Percentiles rank a stretch among this genome's conserved stretches.
Conservation (phyloP, 805 yeast genomes). For the Teunomyces aglyptinius region DNA sequence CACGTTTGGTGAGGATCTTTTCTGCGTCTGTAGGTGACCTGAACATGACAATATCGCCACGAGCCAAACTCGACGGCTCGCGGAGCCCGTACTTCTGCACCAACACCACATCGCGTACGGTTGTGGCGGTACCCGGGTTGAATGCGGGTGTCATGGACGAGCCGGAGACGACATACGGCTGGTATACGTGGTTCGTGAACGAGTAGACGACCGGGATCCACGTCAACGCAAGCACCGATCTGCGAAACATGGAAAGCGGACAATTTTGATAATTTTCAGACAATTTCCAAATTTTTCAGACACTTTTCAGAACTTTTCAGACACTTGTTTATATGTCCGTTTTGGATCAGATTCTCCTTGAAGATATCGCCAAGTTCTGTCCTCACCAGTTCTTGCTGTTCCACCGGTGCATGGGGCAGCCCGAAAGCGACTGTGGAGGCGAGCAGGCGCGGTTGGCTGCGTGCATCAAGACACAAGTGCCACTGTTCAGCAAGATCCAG, state of each 20-base stretch:
- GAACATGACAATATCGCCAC: constrained; percentile 74
- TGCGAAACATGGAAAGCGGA: constrained; percentile 11
- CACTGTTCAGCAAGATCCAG: constrained; percentile 69
- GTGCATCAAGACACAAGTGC: constrained; percentile 66
- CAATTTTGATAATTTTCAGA: not conserved
- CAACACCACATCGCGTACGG: constrained; percentile 58
- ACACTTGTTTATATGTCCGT: not conserved
- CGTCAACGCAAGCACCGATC: constrained; percentile 30
- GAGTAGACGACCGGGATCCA: constrained; percentile 84
- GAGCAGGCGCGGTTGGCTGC: constrained; percentile 57
- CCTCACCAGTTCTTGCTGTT: constrained; percentile 70
- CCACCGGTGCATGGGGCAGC: constrained; percentile 67
- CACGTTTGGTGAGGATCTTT: constrained; percentile 71
- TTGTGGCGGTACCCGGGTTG: constrained; percentile 58
- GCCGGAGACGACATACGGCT: constrained; percentile 74
- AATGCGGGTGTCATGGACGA: constrained; percentile 86
- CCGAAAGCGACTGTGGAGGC: constrained; percentile 50
- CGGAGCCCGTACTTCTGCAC: constrained; percentile 64
- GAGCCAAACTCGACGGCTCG: constrained; percentile 35
- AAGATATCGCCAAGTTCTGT: constrained; percentile 74
- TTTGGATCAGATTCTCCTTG: constrained; percentile 71
- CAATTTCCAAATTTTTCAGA: not conserved
- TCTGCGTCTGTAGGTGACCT: constrained; percentile 82
- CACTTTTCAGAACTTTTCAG: not conserved
- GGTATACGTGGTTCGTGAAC: constrained; percentile 66